Evolutionary conservation across 2,329 filamentous ascomycete species (phyloP).

Genomic region (Colletotrichum neosansevieriae): DNA sequence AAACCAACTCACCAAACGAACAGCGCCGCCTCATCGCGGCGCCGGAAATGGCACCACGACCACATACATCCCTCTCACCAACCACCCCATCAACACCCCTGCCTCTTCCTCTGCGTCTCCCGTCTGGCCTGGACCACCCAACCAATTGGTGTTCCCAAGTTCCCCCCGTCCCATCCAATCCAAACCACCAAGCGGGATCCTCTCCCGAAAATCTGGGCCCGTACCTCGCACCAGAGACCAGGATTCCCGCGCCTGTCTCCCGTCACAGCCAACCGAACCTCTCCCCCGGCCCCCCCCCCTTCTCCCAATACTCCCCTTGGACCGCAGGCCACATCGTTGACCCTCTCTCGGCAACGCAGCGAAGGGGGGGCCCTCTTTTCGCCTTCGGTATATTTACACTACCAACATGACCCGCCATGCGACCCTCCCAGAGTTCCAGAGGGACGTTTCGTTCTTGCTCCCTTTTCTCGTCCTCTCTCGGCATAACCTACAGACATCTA

Average conservation of each 20-base stretch:
- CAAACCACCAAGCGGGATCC: constrained; percentile 20
- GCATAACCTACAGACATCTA: background rate
- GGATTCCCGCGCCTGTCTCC: constrained; percentile 15
- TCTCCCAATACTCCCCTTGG: constrained; percentile 1
- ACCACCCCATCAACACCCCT: constrained; percentile 15
- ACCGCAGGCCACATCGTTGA: constrained; percentile 10
- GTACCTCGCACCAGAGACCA: constrained; percentile 1
- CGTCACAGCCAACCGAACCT: constrained; percentile 22
- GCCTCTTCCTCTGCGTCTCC: background rate
- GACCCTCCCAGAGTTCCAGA: background rate
- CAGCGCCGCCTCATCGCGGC: background rate
- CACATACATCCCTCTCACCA: constrained; percentile 2
- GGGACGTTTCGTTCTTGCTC: background rate
- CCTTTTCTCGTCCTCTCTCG: constrained; percentile 13
- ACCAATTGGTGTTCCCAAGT: background rate
- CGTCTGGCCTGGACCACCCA: constrained; percentile 3
- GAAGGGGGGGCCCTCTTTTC: background rate
- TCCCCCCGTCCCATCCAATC: background rate
- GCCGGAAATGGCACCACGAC: background rate
- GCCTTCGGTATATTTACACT: constrained; percentile 20
- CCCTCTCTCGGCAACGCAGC: background rate
- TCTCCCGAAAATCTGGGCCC: constrained; percentile 28
- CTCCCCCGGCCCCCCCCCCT: background rate
- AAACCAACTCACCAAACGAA: constrained; percentile 6
- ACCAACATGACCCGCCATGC: constrained; percentile 23